Evolutionary conservation across 805 yeast genomes (phyloP).

Genomic region (Teunomyces funiuensis): DNA sequence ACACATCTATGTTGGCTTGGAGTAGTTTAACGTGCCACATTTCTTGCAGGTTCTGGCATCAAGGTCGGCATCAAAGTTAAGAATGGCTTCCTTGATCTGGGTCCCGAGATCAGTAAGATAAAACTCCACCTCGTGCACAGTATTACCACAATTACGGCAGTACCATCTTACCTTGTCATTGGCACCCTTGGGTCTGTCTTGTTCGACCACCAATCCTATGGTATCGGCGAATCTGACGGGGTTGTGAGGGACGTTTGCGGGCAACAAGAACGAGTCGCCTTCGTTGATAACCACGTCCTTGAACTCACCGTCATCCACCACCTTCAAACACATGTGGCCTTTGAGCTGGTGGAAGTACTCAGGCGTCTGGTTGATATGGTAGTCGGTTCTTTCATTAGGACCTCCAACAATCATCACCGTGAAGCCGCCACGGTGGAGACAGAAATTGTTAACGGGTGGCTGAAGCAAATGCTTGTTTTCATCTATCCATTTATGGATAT

Average conservation of each 20-base stretch:
- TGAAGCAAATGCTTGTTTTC: conserved; percentile 74
- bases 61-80: conserved; percentile 61
- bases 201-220: conserved; percentile 88
- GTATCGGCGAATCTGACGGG: conserved; percentile 87
- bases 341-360: conserved; percentile 89
- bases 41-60: conserved; percentile 67
- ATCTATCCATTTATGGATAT: conserved; percentile 75
- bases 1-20: conserved; percentile 50
- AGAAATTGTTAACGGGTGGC: conserved; percentile 91
- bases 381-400: conserved; percentile 91
- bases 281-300: conserved; percentile 73
- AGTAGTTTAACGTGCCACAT: conserved; percentile 73
- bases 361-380: conserved; percentile 91
- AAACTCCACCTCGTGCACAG: conserved; percentile 69
- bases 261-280: conserved; percentile 86
- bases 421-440: conserved; percentile 88
- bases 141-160: conserved; percentile 64
- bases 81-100: conserved; percentile 82
- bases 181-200: conserved; percentile 74
- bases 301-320: conserved; percentile 71
- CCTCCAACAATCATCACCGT: conserved; percentile 97
- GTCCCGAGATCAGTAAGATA: conserved; percentile 83
- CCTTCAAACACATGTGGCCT: conserved; percentile 81
- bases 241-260: conserved; percentile 83
- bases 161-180: conserved; percentile 86